These are phyloP conservation scores for Salix viminalis DNA, from an alignment of 345 rosid genomes.

Conservation along the genomic window DNA sequence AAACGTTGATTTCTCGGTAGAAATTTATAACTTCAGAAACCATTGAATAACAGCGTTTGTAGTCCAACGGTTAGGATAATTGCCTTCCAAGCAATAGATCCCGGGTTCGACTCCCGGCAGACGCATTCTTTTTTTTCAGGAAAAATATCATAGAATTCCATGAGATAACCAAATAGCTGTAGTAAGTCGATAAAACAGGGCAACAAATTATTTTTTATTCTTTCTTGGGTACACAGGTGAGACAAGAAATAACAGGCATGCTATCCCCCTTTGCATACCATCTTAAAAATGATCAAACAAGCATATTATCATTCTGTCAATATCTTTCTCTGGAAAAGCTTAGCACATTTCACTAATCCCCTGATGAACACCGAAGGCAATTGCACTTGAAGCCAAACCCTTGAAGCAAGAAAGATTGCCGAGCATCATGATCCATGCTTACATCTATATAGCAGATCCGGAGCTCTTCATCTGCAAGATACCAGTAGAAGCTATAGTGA, in stretches of 20 bases:
- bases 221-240: too few relatives aligned
- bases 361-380: constrained; percentile 59
- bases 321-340: neutral
- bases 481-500: neutral
- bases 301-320: neutral
- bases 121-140: constrained; percentile 27
- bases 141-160: too few relatives aligned
- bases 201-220: too few relatives aligned
- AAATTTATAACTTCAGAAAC: too few relatives aligned
- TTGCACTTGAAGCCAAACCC: constrained; percentile 76
- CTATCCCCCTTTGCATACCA: neutral
- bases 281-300: neutral
- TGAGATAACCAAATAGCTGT: too few relatives aligned
- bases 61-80: constrained; percentile 93
- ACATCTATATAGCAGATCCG: constrained; percentile 77
- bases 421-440: constrained; percentile 64
- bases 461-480: constrained; percentile 76
- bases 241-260: neutral
- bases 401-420: constrained; percentile 50
- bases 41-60: constrained; percentile 33
- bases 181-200: too few relatives aligned
- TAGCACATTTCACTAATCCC: constrained; percentile 32
- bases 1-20: too few relatives aligned
- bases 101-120: constrained; percentile 87
- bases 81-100: constrained; percentile 87